Conservation (phyloP, 2,329 filamentous ascomycete genomes). For the Pseudocercospora cruenta region DNA sequence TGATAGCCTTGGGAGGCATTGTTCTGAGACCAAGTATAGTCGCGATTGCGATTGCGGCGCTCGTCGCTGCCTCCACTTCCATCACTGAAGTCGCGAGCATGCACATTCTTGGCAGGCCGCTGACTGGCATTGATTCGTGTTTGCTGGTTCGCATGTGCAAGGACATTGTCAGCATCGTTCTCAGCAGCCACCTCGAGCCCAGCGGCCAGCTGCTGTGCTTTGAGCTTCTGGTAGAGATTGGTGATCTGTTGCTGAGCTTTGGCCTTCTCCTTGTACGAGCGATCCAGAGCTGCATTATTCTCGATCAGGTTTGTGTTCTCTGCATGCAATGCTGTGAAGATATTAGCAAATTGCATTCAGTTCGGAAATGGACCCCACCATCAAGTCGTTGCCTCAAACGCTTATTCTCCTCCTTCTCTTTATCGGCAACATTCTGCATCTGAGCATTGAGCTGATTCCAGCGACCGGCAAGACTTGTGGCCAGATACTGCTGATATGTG, state of each 20-base stretch:
- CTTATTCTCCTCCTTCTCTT: slow-evolving; percentile 74
- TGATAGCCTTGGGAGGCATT: slow-evolving; percentile 6
- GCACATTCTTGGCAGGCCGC: slow-evolving; percentile 10
- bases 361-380: slow-evolving; percentile 49
- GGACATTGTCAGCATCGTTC: slow-evolving; percentile 53
- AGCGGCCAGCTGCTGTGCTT: slow-evolving; percentile 58
- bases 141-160: slow-evolving; percentile 37
- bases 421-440: slow-evolving; percentile 72
- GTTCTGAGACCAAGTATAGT: slow-evolving; percentile 13
- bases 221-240: slow-evolving; percentile 56
- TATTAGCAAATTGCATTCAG: neutral
- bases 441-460: slow-evolving; percentile 66
- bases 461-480: slow-evolving; percentile 72
- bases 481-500: slow-evolving; percentile 76
- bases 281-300: slow-evolving; percentile 13
- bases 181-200: slow-evolving; percentile 60
- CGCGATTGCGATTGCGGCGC: slow-evolving; percentile 13
- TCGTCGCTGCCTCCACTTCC: slow-evolving; percentile 13
- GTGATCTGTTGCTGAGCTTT: slow-evolving; percentile 9
- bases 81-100: slow-evolving; percentile 10
- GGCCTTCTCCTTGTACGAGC: slow-evolving; percentile 19
- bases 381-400: slow-evolving; percentile 66
- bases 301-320: slow-evolving; percentile 14
- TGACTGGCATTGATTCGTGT: slow-evolving; percentile 11
- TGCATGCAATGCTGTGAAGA: slow-evolving; percentile 13